These are phyloP conservation scores for Blastobotrys persicus DNA, from an alignment of 1,139 yeast species.

Conservation along the genomic window DNA sequence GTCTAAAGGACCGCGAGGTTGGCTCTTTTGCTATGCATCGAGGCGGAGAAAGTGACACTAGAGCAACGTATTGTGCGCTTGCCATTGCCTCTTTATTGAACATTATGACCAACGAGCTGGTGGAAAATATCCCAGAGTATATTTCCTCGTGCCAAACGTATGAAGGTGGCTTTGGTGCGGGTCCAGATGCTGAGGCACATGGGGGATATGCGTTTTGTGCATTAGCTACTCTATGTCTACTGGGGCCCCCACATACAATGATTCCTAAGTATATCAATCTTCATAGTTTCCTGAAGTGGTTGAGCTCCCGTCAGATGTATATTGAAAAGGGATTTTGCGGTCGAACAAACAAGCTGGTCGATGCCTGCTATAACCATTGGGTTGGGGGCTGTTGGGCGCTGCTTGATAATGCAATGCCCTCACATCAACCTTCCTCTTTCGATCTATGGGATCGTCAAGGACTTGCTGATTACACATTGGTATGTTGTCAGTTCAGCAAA, in stretches of 20 bases:
- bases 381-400: constrained; percentile 76
- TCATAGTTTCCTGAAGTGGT: constrained; percentile 51
- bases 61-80: constrained; percentile 86
- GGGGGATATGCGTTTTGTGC: constrained; percentile 97
- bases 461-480: constrained; percentile 62
- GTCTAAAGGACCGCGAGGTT: constrained; percentile 54
- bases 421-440: constrained; percentile 24
- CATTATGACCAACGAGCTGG: constrained; percentile 61
- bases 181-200: constrained; percentile 79
- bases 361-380: constrained; percentile 97
- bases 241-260: constrained; percentile 40
- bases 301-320: constrained; percentile 60
- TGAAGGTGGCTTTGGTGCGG: constrained; percentile 94
- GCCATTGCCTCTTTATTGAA: constrained; percentile 68
- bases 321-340: constrained; percentile 88
- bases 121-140: constrained; percentile 56
- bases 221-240: constrained; percentile 62
- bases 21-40: constrained; percentile 75
- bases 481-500: constrained; percentile 65
- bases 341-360: constrained; percentile 88
- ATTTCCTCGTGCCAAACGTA: constrained; percentile 75
- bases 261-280: constrained; percentile 31
- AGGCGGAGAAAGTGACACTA: constrained; percentile 81
- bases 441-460: constrained; percentile 50
- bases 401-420: constrained; percentile 50